Base-by-base conservation (phyloP, 768 basidiomycete genomes). In the Suillus cothurnatus region DNA sequence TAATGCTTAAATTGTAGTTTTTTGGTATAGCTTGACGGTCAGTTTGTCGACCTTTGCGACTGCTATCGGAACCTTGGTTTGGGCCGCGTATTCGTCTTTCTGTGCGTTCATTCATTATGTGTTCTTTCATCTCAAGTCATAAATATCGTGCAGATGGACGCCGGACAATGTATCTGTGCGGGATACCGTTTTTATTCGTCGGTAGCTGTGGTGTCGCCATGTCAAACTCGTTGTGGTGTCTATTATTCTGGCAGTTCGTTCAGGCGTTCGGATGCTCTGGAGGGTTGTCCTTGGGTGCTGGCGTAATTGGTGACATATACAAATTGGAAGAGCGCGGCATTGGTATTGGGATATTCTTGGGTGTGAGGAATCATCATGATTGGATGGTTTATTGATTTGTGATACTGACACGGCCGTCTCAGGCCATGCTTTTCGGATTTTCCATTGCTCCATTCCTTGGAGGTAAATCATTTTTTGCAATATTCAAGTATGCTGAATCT, bases 251-350 rank as follows among this genome's bases (percentile, higher is more conserved):
- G 75, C 79, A 89, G 12, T 81, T 88, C 50, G 63, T 90, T 1
- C 89, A 91, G 71, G 84, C 86, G 0, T 76, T 87, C 41, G 89
- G 89, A 17, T 78, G 84, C 2, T 84, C 87, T 0, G 81, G 83
- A 32, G 87, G 79, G 6, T 70, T 81, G 73, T 85, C 81, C 26
- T 82, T 82, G 63, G 89, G 81, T 21, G 79, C 81, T 2, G 87
- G 81, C 1, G 84, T 86, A 6, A 84, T 88, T 52, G 85, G 84
- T 0, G 87, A 88, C 68, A 85, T 88, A 2, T 88, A 87, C 72
- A 80, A 76, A 57, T 71, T 88, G 3, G 87, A 88, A 62, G 84
- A 88, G 66, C 75, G 86, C 21, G 80, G 85, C n/a, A 77, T 79
- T 6, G 85, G 83, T 0, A 82, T 87, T 76, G 86, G 86, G 0